Conservation (phyloP, 768 basidiomycete genomes). For the Tylopilus plumbeoviolaceoides region DNA sequence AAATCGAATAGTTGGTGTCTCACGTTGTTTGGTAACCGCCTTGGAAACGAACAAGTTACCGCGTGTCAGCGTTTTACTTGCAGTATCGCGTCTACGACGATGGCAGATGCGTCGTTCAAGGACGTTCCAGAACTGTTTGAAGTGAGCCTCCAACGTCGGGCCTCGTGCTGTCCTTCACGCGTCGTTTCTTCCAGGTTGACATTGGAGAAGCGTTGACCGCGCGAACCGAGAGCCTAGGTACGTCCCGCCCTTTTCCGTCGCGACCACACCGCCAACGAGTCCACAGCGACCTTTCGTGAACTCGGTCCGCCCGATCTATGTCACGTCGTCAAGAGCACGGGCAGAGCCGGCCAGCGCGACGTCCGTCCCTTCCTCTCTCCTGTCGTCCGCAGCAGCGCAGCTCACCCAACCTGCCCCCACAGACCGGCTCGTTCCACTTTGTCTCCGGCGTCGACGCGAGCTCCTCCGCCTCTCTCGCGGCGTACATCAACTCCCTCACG, state of each 20-base stretch:
- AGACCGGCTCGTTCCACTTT: conserved; percentile 97
- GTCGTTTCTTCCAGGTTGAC: conserved; percentile 54
- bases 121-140: conserved; percentile 98
- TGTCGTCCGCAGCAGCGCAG: not conserved
- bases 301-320: conserved; percentile 96
- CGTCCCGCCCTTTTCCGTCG: conserved; percentile 30
- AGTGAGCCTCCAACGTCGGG: conserved; percentile 38
- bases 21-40: conserved; percentile 28
- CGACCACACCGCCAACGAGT: not conserved
- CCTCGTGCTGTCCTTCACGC: conserved; percentile 1
- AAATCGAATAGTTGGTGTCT: conserved; percentile 2
- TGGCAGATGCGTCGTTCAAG: conserved; percentile 77
- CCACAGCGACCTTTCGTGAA: conserved; percentile 87
- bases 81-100: conserved; percentile 23
- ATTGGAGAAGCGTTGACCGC: conserved; percentile 86
- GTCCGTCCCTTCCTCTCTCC: conserved; percentile 42
- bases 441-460: conserved; percentile 99
- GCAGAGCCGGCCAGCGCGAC: conserved; percentile 79
- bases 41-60: conserved; percentile 16
- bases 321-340: conserved; percentile 91
- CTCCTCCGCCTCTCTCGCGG: conserved; percentile 94
- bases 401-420: not conserved
- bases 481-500: conserved; percentile 98
- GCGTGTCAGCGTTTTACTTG: not conserved
- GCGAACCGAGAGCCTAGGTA: conserved; percentile 88